phyloP scores from a whole-genome alignment of 441 rosid genomes.

The Bruguiera hainesii region DNA sequence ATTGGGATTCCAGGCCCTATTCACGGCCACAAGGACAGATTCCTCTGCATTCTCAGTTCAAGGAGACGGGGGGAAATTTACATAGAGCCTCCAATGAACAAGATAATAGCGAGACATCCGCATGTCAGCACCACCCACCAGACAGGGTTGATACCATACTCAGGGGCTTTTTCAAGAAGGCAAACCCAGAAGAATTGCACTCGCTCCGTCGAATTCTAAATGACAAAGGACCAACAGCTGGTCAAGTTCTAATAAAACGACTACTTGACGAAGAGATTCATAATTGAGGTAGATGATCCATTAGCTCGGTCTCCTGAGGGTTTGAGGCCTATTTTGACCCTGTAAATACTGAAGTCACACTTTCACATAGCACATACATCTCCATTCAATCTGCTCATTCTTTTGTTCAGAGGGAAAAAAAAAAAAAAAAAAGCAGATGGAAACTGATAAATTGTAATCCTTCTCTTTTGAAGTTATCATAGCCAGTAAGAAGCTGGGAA shows the following conservation, averaged over 20 bases:
- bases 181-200: slow-evolving; percentile 59
- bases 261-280: slow-evolving; percentile 68
- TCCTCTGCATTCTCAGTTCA: slow-evolving; percentile 40
- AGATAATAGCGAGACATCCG: slow-evolving; percentile 19
- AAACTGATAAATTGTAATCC: no score
- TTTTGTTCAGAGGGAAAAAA: slow-evolving; percentile 13
- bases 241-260: slow-evolving; percentile 36
- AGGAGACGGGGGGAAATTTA: slow-evolving; percentile 26
- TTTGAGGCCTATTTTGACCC: slow-evolving; percentile 23
- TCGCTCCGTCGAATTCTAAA: slow-evolving; percentile 45
- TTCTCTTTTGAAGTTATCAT: no score
- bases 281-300: slow-evolving; percentile 40
- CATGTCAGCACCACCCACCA: slow-evolving; percentile 28
- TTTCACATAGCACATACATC: slow-evolving; percentile 13
- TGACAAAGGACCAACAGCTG: slow-evolving; percentile 33
- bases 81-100: slow-evolving; percentile 27
- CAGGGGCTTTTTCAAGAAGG: slow-evolving; percentile 67
- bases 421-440: no score
- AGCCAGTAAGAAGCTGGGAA: no score
- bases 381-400: slow-evolving; percentile 24
- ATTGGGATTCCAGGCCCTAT: slow-evolving; percentile 95
- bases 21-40: slow-evolving; percentile 83
- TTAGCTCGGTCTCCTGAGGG: slow-evolving; percentile 15
- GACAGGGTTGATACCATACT: slow-evolving; percentile 39
- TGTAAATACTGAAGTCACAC: slow-evolving; percentile 35